Percentiles rank a stretch among this genome's conserved stretches.
Evolutionary conservation across 257 asterid species (phyloP).

Genomic region (Solanum ahanhuiri): DNA sequence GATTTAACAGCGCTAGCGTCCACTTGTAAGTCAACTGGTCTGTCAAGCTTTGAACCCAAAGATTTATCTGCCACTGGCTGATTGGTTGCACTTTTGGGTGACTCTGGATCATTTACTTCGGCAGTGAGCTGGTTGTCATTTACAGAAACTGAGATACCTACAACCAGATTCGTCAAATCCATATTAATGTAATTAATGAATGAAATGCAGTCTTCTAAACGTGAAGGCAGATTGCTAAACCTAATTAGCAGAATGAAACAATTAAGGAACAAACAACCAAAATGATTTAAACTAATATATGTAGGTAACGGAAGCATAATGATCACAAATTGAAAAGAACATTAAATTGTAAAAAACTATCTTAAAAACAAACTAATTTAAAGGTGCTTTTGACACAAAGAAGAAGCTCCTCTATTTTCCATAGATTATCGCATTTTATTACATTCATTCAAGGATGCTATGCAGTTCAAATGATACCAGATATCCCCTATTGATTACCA

Average conservation of each 20-base stretch:
- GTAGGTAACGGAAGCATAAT: not conserved
- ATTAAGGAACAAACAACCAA: not conserved
- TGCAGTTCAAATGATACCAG: too few species aligned
- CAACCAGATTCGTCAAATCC: not conserved
- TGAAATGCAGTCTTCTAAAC: not conserved
- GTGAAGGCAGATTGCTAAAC: not conserved
- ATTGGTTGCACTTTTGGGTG: constrained; percentile 7
- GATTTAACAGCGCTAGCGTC: too few species aligned
- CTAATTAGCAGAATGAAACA: not conserved
- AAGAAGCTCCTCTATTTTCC: not conserved
- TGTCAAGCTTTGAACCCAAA: constrained; percentile 5
- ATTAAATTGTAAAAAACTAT: not conserved
- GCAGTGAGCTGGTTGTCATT: constrained; percentile 11
- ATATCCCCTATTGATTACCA: too few species aligned
- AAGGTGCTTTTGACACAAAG: not conserved
- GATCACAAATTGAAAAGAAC: not conserved
- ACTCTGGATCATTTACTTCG: constrained; percentile 6
- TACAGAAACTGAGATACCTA: constrained; percentile 23
- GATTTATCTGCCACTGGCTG: constrained; percentile 8
- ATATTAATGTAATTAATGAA: not conserved
- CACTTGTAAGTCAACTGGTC: too few species aligned
- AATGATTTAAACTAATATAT: not conserved
- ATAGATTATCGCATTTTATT: not conserved
- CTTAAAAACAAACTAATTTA: too few species aligned
- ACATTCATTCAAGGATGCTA: not conserved